Conservation (phyloP, 306 rosid genomes). For the Malus sieversii region DNA sequence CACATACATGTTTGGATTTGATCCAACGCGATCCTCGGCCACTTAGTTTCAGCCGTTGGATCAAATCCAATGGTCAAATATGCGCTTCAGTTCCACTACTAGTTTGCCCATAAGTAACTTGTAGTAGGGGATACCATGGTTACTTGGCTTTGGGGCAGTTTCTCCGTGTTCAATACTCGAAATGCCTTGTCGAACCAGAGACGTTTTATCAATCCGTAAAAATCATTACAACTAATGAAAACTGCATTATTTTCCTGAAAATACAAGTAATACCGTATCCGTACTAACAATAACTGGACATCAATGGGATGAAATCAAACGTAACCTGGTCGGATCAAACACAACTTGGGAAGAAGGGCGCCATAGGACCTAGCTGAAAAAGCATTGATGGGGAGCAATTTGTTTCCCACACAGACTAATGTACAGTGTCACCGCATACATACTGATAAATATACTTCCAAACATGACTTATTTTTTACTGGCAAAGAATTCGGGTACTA, state of each 20-base stretch:
- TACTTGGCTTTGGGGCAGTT: too few relatives aligned
- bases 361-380: conserved; percentile 36
- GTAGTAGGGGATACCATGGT: too few relatives aligned
- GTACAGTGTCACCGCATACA: conserved; percentile 40
- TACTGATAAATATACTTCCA: conserved; percentile 23
- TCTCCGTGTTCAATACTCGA: too few relatives aligned
- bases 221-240: neutral
- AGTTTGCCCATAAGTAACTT: too few relatives aligned
- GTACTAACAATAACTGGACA: neutral
- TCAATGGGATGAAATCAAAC: neutral
- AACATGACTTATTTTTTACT: conserved; percentile 31
- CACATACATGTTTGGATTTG: too few relatives aligned
- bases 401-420: conserved; percentile 42
- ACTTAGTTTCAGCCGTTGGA: too few relatives aligned
- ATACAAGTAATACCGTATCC: neutral
- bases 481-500: conserved; percentile 28
- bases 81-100: too few relatives aligned
- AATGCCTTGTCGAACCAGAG: neutral
- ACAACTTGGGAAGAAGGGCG: conserved; percentile 22
- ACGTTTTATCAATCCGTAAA: neutral
- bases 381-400: conserved; percentile 30
- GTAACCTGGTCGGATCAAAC: conserved; percentile 10
- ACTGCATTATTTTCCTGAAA: neutral
- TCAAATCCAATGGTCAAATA: too few relatives aligned
- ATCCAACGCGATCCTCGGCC: too few relatives aligned